Base-by-base conservation (phyloP, 2,329 filamentous ascomycete species). In the Mycogone perniciosa region DNA sequence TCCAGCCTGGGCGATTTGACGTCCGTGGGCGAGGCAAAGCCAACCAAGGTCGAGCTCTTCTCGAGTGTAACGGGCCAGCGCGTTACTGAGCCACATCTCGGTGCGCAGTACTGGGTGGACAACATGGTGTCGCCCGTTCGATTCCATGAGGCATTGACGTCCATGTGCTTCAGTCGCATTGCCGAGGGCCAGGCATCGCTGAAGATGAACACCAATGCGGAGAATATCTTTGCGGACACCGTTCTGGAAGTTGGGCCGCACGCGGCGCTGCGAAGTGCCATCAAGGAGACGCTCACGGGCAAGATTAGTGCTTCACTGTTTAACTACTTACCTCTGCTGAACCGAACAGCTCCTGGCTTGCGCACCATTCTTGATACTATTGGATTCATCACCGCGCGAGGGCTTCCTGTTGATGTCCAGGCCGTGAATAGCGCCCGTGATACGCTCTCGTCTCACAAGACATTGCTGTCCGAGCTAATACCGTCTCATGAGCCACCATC, bases 101-200 rank as follows among this genome's bases (percentile, higher is more conserved):
- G 30, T 7, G 41, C 41, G 5, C 39, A 50, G 31, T 50, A 50
- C 30, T 50, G 48, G 48, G 37, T 48, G 11, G 49, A 52, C 9
- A 62, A 59, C 56, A 51, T 64, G 46, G 54, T 63, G 9, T 56
- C 56, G 7, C 53, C 59, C 9, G 60, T 64, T 7, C 50, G 52
- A 9, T 57, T 52, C 40, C 40, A 29, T 40, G 54, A 50, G 35
- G 44, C 50, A 29, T 20, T 57, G 34, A 8, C 26, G 9, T 30
- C 39, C 47, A 42, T 50, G 31, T 50, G 39, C 39, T 50, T 44
- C 35, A 50, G 47, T 20, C 31, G 39, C 30, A 44, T 26, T 27
- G 13, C 31, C 26, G 26, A 50, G 26, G 41, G 39, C 26, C 47
- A 50, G 33, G 47, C 47, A 29, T 35, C 40, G 10, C 39, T 50